Conservation (phyloP, 202 grass and related monocot genomes). For the Saccharum hybrid region DNA sequence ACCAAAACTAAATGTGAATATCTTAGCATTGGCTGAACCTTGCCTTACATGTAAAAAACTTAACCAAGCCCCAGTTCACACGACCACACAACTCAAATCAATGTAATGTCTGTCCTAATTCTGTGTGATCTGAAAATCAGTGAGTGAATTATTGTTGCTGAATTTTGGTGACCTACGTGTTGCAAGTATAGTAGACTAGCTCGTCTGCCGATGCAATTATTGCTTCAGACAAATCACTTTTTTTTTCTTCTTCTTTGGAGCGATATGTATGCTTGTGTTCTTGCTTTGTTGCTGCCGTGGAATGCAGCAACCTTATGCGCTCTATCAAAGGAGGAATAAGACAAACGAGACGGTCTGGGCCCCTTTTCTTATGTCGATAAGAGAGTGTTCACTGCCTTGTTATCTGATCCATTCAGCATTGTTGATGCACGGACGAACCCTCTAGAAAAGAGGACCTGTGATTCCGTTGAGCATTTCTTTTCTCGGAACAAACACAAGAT, state of each 20-base stretch:
- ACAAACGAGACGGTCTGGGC: neutral
- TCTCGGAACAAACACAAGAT: neutral
- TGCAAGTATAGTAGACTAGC: neutral
- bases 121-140: neutral
- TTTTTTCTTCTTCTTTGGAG: conserved; percentile 1
- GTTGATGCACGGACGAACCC: conserved; percentile 43
- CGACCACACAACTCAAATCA: conserved; percentile 26
- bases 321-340: conserved; percentile 35
- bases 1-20: neutral
- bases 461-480: neutral
- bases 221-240: conserved; percentile 16
- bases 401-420: conserved; percentile 35
- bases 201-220: conserved; percentile 32
- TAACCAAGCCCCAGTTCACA: neutral
- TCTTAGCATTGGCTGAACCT: neutral
- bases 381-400: conserved; percentile 14
- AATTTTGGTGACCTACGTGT: conserved; percentile 4
- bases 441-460: conserved; percentile 39
- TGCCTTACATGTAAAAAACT: neutral
- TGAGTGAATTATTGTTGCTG: conserved; percentile 39
- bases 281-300: conserved; percentile 49
- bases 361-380: conserved; percentile 28
- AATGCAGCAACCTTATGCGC: conserved; percentile 45
- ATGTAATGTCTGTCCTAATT: neutral
- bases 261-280: conserved; percentile 23